Evolutionary conservation across 805 yeast species (phyloP), one percentile per base, ranked within the genome.

Genomic region (Hanseniaspora guilliermondii): DNA sequence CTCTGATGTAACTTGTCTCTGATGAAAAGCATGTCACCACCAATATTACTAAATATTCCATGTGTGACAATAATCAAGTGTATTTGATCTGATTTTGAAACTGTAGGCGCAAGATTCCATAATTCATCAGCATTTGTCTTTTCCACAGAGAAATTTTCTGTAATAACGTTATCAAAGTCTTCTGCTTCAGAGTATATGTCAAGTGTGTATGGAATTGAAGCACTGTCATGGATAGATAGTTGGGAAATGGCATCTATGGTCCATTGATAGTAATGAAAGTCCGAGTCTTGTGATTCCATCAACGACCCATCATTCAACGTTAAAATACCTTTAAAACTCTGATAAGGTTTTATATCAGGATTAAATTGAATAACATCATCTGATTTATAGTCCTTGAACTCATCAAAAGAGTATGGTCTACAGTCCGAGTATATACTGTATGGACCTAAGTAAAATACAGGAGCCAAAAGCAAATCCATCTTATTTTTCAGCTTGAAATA

Each of bases 391-490:
- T 70, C 66, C 53, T 72, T 64, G 39, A 74, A 65, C 53, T 76
- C 80, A 57, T 77, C 69, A 64, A 80, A 93, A 38, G 81, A 84
- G 11, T 67, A 72, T 0, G 91, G 81, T 45, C 82, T 73, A 48
- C 93, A 79, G 66, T 91, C 97, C 22, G 82, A 85, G 62, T 93
- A 93, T 6, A 93, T 68, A 2, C 86, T 73, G 64, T 80, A 91
- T 0, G 98, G 98, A 0, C 97, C 98, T 1, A 89, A 82, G 44
- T 93, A 67, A 61, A 82, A 87, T 1, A 95, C 85, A 0, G 97
- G 94, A 30, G 95, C 68, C 59, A 87, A 65, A 0, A 93, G 75
- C 2, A 85, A 69, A 59, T 79, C 77, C 65, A 88, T 96, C 3
- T 69, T 71, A 67, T 89, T 89, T 61, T 78, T 79, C 38, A 89